Evolutionary conservation across 2,329 filamentous ascomycete genomes (phyloP).

Genomic region (Mycosphaerella sp.): DNA sequence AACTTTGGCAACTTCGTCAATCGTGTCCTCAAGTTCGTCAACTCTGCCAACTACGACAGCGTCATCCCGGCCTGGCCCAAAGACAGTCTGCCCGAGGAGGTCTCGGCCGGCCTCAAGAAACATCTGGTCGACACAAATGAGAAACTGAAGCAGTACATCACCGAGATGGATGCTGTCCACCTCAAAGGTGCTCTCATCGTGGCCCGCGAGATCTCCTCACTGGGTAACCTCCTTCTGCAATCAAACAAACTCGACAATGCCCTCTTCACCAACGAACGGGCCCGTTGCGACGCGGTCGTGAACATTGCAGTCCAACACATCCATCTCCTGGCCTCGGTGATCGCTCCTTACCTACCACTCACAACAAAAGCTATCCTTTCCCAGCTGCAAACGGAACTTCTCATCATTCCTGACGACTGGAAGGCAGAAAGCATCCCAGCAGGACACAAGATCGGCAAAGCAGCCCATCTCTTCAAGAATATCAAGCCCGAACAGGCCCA

Average conservation of each 20-base stretch:
- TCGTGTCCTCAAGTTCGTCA: constrained; percentile 60
- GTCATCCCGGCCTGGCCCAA: constrained; percentile 49
- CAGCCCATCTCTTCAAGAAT: constrained; percentile 71
- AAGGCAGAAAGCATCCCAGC: constrained; percentile 53
- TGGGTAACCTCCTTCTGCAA: constrained; percentile 55
- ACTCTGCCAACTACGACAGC: constrained; percentile 63
- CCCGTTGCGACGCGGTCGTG: constrained; percentile 57
- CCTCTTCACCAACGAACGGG: constrained; percentile 53
- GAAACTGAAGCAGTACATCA: constrained; percentile 59
- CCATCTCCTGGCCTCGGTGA: constrained; percentile 70
- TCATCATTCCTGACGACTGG: constrained; percentile 52
- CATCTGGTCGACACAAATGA: constrained; percentile 58
- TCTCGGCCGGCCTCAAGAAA: constrained; percentile 29
- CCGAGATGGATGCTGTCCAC: constrained; percentile 63
- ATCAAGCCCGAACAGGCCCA: constrained; percentile 77
- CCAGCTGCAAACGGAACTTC: constrained; percentile 55
- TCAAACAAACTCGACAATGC: constrained; percentile 56
- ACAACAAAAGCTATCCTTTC: constrained; percentile 67
- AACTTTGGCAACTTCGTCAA: constrained; percentile 59
- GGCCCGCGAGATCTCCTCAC: constrained; percentile 60
- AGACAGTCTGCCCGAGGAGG: constrained; percentile 43
- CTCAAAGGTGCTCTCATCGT: constrained; percentile 60
- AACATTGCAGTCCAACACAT: constrained; percentile 78
- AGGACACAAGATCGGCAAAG: constrained; percentile 74
- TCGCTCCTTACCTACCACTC: constrained; percentile 80